Evolutionary conservation across 257 asterid genomes (phyloP).

Genomic region (Marsdenia floribunda): DNA sequence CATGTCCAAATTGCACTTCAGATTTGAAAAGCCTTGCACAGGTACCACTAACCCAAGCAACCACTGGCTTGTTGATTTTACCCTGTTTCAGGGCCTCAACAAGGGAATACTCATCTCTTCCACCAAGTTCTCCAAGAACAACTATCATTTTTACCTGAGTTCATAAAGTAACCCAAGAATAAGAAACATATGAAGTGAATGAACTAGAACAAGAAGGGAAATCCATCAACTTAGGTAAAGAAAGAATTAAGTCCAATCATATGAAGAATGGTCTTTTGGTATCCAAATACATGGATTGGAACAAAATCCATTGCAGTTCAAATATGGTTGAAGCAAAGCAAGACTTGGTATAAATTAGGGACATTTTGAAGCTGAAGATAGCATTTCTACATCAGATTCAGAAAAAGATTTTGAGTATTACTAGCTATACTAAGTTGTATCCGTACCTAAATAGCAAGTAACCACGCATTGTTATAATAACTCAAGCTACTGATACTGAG

Average conservation of each 20-base stretch:
- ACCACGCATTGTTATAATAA: not conserved
- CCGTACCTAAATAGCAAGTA: not conserved
- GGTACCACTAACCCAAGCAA: slow-evolving; percentile 99
- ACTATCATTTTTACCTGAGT: slow-evolving; percentile 83
- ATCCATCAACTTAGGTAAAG: not conserved
- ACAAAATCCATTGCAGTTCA: not conserved
- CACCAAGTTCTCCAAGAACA: slow-evolving; percentile 99
- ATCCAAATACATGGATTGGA: not conserved
- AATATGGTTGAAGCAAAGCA: not conserved
- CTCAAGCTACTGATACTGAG: not conserved
- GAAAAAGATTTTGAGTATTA: not conserved
- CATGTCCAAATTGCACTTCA: slow-evolving; percentile 99
- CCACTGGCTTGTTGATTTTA: slow-evolving; percentile 87
- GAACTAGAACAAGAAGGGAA: not conserved
- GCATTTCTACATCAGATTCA: not conserved
- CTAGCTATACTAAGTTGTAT: not conserved
- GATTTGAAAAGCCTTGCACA: slow-evolving; percentile 96
- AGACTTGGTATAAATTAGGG: not conserved
- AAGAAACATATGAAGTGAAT: slow-evolving; percentile 12
- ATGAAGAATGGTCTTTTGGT: not conserved
- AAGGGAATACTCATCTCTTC: slow-evolving; percentile 95
- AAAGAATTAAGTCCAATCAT: not conserved
- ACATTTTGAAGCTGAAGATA: not conserved
- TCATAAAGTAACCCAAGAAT: slow-evolving; percentile 17
- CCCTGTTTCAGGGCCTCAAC: slow-evolving; percentile 98